Conservation (phyloP, 2,329 filamentous ascomycete species). For the Cordyceps farinosa region DNA sequence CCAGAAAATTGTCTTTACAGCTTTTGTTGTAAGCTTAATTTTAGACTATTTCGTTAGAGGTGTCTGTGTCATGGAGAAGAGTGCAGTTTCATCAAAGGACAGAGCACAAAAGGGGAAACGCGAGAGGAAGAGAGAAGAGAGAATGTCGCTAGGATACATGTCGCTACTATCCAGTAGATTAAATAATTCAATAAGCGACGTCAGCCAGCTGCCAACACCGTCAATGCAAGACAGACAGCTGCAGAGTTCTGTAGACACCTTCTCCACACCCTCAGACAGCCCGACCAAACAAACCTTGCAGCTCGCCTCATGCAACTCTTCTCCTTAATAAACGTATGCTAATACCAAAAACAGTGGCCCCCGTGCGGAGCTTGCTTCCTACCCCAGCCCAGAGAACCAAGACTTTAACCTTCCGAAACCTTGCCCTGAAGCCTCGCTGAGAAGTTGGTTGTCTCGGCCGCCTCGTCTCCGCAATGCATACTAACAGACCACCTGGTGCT, state of each 20-base stretch:
- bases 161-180: too few species aligned
- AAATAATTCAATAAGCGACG: not conserved
- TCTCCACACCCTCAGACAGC: not conserved
- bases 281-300: not conserved
- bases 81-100: not conserved
- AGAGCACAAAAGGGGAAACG: too few species aligned
- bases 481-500: not conserved
- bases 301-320: not conserved
- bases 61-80: not conserved
- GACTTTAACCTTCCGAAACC: not conserved
- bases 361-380: not conserved
- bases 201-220: not conserved
- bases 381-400: not conserved
- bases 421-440: not conserved
- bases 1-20: not conserved
- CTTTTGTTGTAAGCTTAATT: conserved; percentile 16
- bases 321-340: not conserved
- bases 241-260: not conserved
- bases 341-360: not conserved
- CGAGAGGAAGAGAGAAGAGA: too few species aligned
- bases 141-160: too few species aligned
- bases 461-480: conserved; percentile 2
- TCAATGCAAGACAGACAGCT: too few species aligned
- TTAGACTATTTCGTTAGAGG: not conserved
- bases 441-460: too few species aligned